A percentile compares a stretch with the other conserved stretches of the same genome.
Evolutionary conservation across 202 grass and related monocot genomes (phyloP).

Genomic region (Bolboschoenoplectus hybrid): DNA sequence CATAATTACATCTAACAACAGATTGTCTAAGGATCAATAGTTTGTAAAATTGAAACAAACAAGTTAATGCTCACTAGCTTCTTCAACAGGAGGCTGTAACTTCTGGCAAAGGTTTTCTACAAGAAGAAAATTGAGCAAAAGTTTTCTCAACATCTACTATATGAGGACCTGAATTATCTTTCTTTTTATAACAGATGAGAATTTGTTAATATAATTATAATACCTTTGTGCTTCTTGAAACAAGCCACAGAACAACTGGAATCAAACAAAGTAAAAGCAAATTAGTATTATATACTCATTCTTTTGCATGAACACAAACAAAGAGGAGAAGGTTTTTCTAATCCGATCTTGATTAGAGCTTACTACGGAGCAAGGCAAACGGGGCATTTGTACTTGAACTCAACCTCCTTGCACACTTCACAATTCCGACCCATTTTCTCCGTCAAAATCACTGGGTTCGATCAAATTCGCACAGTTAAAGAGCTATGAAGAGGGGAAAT

Average conservation of each 20-base stretch:
- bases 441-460: neutral
- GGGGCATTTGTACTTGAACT: slow-evolving; percentile 80
- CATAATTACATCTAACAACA: neutral
- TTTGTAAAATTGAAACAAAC: slow-evolving; percentile 15
- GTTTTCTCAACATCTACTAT: neutral
- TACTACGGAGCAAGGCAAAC: slow-evolving; percentile 72
- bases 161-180: neutral
- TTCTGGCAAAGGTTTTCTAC: slow-evolving; percentile 73
- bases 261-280: slow-evolving; percentile 35
- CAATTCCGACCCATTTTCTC: slow-evolving; percentile 57
- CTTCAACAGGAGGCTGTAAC: slow-evolving; percentile 41
- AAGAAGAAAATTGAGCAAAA: slow-evolving; percentile 26
- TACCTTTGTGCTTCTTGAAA: slow-evolving; percentile 99
- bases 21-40: neutral
- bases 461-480: neutral
- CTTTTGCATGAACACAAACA: neutral
- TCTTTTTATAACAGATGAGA: neutral
- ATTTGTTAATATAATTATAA: neutral
- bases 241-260: slow-evolving; percentile 90
- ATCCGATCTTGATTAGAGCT: slow-evolving; percentile 37
- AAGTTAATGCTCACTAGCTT: slow-evolving; percentile 46
- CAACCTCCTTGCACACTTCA: slow-evolving; percentile 68
- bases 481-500: neutral
- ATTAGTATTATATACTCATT: slow-evolving; percentile 30
- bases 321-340: neutral